Evolutionary conservation across 345 rosid genomes (phyloP), one percentile per base, ranked within the genome.

Genomic region (Salix suchowensis): DNA sequence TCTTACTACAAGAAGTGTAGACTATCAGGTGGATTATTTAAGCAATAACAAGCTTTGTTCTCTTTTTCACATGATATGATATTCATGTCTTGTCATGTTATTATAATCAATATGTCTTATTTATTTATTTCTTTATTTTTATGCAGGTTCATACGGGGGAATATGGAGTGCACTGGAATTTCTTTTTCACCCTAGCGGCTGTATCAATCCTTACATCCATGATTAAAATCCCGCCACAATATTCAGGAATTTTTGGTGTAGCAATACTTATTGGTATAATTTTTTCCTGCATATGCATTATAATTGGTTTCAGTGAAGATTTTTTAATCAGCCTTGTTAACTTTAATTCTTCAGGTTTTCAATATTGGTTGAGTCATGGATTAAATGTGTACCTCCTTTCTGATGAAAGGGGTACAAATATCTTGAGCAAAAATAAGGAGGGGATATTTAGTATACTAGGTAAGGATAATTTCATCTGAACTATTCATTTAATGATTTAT

Each of bases 81-180:
- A 55, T 46, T 54, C 60, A 21, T 54, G 19, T 36, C 24, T 7
- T 66, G 26, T 55, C 54, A 48, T 62, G 46, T 58, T 44, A 37
- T 70, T 44, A 58, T 68, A 64, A 60, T 23, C 5, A 21, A 64
- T 52, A 19, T 28, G 21, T 12, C 19, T 34, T 26, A 26, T 40
- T 68, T 21, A 28, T 48, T 68, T 21, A 34, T 48, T 50, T 32
- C 4, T 32, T 32, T 70, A 44, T 84, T 74, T 37, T 0, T 62
- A 26, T 74, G 72, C 75, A 93, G 98, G 93, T 91, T 74, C 98
- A 91, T 76, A 84, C 84, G 28, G 94, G 90, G 19, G 98, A 96
- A 83, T 92, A 93, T 76, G 96, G 98, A 82, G 88, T 91, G 39
- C 98, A 96, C 73, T 91, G 99, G 97, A 91, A 93, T 80, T 96